Base-by-base conservation (phyloP, 257 asterid species). In the Lycium barbarum region DNA sequence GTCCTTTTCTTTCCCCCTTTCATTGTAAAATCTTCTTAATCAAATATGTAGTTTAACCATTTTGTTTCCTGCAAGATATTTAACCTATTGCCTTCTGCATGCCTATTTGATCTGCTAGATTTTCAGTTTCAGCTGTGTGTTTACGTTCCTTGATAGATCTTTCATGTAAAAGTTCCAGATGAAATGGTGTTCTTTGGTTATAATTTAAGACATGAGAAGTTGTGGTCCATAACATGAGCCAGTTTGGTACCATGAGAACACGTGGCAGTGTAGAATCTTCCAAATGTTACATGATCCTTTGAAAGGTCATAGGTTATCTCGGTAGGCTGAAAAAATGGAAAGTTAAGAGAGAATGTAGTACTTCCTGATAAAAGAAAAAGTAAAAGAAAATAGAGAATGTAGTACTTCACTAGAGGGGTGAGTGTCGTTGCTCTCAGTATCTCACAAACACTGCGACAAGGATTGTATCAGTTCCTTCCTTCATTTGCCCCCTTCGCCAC, bases 131-230 rank as follows among this genome's bases (percentile, higher is more conserved):
- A 47, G 80, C 11, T 45, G 40, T 45, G 38, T 5, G 36, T 17
- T 38, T 45, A 45, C 59, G 9, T 4, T 20, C 80, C 38, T 72
- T 45, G 63, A n/a, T 51, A 73, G 38, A 73, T 73, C 80, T n/a
- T n/a, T 35, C 18, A 9, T 43, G 57, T 40, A 43, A 71, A 71
- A 26, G 79, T 43, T 71, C 45, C 35, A 9, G 55, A 72, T 43
- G 57, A 72, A 72, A 72, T 72, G 18, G 35, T 72, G 57, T 12
- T 43, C 57, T n/a, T 2, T 43, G 80, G 26, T 43, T 72, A 43
- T 72, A 43, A 70, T 36, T 68, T 38, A 33, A 71, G 54, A 43
- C 55, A 71, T 40, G 79, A 40, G 55, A 71, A 38, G 78, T 38
- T 38, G 22, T 17, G 53, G 35, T 18, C 12, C 78, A 38, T 40